phyloP scores from a whole-genome alignment of 306 rosid species.

The Castanea sativa region DNA sequence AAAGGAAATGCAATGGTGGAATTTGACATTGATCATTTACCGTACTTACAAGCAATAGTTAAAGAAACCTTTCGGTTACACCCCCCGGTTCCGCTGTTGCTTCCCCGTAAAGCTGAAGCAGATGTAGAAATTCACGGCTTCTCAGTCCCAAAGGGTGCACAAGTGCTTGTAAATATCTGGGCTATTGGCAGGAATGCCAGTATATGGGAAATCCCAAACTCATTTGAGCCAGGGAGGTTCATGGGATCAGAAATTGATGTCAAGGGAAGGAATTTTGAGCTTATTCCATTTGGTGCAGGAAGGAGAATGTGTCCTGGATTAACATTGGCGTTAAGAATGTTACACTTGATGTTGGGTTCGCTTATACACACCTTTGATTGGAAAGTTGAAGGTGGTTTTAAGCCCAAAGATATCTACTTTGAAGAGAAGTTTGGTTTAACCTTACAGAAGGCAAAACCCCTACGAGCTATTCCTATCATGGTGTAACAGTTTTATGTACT shows the following conservation, averaged over 20 bases:
- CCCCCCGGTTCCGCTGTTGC: constrained; percentile 10
- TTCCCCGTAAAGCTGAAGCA: constrained; percentile 17
- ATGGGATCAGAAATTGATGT: neutral
- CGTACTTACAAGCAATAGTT: constrained; percentile 31
- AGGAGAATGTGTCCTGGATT: constrained; percentile 44
- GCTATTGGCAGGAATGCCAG: constrained; percentile 40
- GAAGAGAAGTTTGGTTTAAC: constrained; percentile 23
- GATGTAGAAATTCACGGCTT: constrained; percentile 19
- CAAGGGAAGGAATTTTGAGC: constrained; percentile 29
- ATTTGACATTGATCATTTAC: constrained; percentile 15
- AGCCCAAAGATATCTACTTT: constrained; percentile 22
- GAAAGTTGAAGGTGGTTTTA: constrained; percentile 31
- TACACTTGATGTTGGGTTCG: constrained; percentile 40
- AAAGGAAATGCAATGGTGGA: constrained; percentile 19
- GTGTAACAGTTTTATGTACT: neutral
- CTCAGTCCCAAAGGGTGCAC: constrained; percentile 20
- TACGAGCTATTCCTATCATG: neutral
- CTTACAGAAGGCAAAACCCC: constrained; percentile 30
- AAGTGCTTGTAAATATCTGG: constrained; percentile 37
- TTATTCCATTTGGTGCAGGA: constrained; percentile 42
- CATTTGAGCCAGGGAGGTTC: constrained; percentile 43
- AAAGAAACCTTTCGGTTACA: constrained; percentile 30
- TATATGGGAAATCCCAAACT: constrained; percentile 39
- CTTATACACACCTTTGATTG: constrained; percentile 37
- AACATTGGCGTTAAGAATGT: constrained; percentile 34